Evolutionary conservation across 805 yeast species (phyloP).

Genomic region (Lipomyces orientalis): DNA sequence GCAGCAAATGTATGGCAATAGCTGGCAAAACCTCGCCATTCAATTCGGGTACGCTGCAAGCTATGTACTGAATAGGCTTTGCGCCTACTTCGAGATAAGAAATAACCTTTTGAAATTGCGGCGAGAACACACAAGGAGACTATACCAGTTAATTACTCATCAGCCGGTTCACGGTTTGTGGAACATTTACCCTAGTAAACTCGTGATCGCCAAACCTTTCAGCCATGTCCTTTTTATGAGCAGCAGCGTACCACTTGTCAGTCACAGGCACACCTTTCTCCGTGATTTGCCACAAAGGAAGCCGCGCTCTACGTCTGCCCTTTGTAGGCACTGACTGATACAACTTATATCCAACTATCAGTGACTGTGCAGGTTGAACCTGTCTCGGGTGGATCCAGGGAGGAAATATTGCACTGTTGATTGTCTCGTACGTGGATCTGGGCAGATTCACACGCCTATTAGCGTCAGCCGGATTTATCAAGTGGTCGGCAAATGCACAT

Average conservation of each 20-base stretch:
- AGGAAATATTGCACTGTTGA: background rate
- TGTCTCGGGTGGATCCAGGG: background rate
- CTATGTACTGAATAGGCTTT: background rate
- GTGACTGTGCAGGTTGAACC: background rate
- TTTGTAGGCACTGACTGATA: background rate
- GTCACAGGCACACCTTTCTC: background rate
- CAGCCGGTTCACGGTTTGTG: background rate
- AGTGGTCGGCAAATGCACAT: background rate
- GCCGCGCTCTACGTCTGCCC: background rate
- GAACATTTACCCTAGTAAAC: background rate
- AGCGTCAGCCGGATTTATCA: background rate
- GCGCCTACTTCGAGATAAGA: slow-evolving; percentile 8
- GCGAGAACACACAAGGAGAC: background rate
- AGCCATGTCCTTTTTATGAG: background rate
- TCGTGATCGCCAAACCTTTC: background rate
- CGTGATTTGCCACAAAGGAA: background rate
- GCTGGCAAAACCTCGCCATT: slow-evolving; percentile 12
- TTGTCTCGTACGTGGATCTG: background rate
- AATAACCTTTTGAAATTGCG: slow-evolving; percentile 5
- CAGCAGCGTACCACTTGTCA: background rate
- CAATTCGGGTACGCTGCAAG: slow-evolving; percentile 12
- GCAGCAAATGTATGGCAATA: background rate
- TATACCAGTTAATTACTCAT: background rate
- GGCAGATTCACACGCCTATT: background rate
- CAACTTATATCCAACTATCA: background rate